These are phyloP conservation scores for Nemania sp. DNA, from an alignment of 2,329 filamentous ascomycete species.

Conservation along the genomic window DNA sequence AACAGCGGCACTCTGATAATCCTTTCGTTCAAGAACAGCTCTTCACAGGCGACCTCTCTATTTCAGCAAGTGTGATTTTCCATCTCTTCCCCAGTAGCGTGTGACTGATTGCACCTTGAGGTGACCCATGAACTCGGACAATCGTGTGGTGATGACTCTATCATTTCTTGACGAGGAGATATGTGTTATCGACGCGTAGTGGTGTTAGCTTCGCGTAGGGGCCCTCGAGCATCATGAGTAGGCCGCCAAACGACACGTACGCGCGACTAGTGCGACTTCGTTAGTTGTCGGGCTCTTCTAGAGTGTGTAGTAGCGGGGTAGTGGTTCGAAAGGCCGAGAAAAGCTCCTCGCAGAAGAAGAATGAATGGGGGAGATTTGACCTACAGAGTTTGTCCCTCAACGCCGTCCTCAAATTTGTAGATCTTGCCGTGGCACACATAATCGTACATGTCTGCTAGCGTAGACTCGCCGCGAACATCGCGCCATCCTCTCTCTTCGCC, in stretches of 20 bases:
- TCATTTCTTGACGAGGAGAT: conserved; percentile 90
- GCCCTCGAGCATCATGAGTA: conserved; percentile 87
- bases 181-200: conserved; percentile 89
- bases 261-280: conserved; percentile 67
- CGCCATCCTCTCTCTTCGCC: conserved; percentile 68
- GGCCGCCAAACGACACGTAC: conserved; percentile 90
- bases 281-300: neutral
- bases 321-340: neutral
- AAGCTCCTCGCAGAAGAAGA: neutral
- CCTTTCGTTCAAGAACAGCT: conserved; percentile 3
- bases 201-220: conserved; percentile 95
- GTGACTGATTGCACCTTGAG: no score
- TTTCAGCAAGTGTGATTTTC: conserved; percentile 9
- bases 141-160: conserved; percentile 1
- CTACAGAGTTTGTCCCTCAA: conserved; percentile 82
- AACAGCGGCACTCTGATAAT: conserved; percentile 14
- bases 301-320: neutral
- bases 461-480: conserved; percentile 65
- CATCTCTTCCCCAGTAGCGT: conserved; percentile 16
- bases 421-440: conserved; percentile 90
- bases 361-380: conserved; percentile 40
- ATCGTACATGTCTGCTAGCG: conserved; percentile 77
- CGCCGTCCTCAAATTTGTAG: conserved; percentile 82
- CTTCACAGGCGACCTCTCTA: conserved; percentile 7
- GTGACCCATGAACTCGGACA: no score